Evolutionary conservation across 1,284 basidiomycete genomes (phyloP).

Genomic region (Rhodotorula sp.): DNA sequence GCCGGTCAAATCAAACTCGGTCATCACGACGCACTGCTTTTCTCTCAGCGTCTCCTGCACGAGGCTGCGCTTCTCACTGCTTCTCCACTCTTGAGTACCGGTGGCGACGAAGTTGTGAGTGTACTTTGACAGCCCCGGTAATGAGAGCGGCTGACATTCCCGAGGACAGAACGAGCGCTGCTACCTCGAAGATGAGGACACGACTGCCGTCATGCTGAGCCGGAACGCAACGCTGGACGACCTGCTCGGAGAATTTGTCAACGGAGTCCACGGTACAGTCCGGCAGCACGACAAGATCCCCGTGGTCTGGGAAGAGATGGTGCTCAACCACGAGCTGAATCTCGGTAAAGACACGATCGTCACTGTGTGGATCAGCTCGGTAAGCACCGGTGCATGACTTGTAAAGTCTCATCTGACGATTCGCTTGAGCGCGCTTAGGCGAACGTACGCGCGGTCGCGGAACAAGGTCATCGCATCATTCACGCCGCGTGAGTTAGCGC

Average conservation of each 20-base stretch:
- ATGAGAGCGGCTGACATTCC: not conserved
- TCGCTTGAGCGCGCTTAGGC: conserved; percentile 17
- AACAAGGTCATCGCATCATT: conserved; percentile 63
- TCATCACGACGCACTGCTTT: not conserved
- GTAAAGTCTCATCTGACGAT: too few species aligned
- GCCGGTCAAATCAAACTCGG: conserved; percentile 24
- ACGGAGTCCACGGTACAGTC: conserved; percentile 58
- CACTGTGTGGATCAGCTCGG: conserved; percentile 68
- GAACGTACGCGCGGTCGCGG: conserved; percentile 61
- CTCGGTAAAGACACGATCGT: conserved; percentile 68
- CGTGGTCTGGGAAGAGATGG: conserved; percentile 75
- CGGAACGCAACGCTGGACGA: conserved; percentile 61
- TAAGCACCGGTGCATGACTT: not conserved
- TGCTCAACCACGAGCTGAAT: conserved; percentile 61
- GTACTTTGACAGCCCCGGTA: too few species aligned
- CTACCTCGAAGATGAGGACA: conserved; percentile 57
- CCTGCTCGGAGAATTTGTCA: conserved; percentile 64
- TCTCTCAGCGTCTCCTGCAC: conserved; percentile 9
- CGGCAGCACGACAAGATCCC: conserved; percentile 58
- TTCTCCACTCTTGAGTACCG: conserved; percentile 68
- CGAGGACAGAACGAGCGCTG: conserved; percentile 35
- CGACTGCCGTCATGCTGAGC: conserved; percentile 57
- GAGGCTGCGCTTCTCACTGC: conserved; percentile 56
- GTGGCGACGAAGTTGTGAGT: conserved; percentile 77
- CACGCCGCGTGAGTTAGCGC: conserved; percentile 54